Evolutionary conservation across 768 basidiomycete genomes (phyloP), one percentile per base, ranked within the genome.

Genomic region (Hericium erinaceus): DNA sequence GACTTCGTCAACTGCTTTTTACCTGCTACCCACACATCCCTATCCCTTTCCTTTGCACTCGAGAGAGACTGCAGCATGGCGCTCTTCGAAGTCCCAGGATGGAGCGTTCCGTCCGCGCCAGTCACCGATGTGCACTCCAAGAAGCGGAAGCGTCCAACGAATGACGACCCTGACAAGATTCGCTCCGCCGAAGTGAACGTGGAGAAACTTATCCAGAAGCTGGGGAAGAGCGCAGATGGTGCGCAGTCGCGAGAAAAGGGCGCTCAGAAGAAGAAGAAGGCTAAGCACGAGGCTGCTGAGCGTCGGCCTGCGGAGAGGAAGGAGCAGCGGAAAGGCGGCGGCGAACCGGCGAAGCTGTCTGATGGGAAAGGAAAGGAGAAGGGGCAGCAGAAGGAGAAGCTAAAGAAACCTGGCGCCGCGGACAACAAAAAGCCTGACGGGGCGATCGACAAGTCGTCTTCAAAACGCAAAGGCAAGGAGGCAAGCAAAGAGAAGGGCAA

Each of bases 11-110:
- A 7, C 6, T 33, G 33, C 33, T 33, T 33, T 8, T 33, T 33
- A 33, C 33, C 33, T 33, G 9, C 33, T 33, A 33, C 33, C 33
- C 33, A 33, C 6, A 33, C 33, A 33, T 33, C 33, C 33, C 33
- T 10, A 33, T 8, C 9, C 33, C 5, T 33, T 33, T 33, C 33
- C 33, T 10, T 33, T 33, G 33, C 33, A 10, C 7, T 33, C 33
- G 33, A 33, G 33, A 33, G 33, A 33, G 7, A 33, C 9, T 33
- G 33, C 33, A 26, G 6, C 41, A 80, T 79, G 77, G 66, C 77
- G 57, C 72, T 81, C 61, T 88, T 89, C 68, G 73, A 84, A 46
- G 81, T 88, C 18, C 81, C 85, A 3, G 87, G 87, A 16, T 89
- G 87, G 87, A 75, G 80, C 33, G 70, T 87, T 13, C 67, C 74